A percentile compares a stretch with the other conserved stretches of the same genome.
Evolutionary conservation across 2,329 filamentous ascomycete genomes (phyloP).

Genomic region (Whalleya microplaca): DNA sequence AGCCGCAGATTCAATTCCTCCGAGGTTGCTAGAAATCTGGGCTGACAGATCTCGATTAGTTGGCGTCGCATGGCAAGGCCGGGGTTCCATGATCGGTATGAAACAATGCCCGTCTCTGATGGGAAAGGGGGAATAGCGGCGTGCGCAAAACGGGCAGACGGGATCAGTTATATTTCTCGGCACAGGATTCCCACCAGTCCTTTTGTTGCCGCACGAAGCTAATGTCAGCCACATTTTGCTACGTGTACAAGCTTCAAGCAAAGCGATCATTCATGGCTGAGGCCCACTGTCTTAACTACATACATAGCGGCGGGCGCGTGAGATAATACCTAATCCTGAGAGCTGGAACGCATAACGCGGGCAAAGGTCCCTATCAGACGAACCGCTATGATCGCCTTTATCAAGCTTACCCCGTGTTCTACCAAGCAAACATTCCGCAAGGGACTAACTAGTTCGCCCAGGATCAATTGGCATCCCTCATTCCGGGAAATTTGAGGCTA

Average conservation of each 20-base stretch:
- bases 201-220: neutral
- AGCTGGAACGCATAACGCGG: neutral
- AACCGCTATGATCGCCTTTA: neutral
- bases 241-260: neutral
- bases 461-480: neutral
- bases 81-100: constrained; percentile 15
- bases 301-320: neutral
- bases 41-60: constrained; percentile 1
- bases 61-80: constrained; percentile 7
- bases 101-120: constrained; percentile 27
- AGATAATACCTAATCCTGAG: neutral
- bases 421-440: neutral
- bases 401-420: neutral
- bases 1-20: constrained; percentile 6
- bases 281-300: neutral
- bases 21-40: neutral
- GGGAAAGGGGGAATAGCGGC: constrained; percentile 12
- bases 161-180: constrained; percentile 4
- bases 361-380: neutral
- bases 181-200: constrained; percentile 3
- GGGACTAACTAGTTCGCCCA: neutral
- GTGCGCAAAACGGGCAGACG: no score
- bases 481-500: neutral
- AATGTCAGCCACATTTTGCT: neutral
- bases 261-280: neutral